Base-by-base conservation (phyloP, 768 basidiomycete genomes). In the Psilocybe sp. region DNA sequence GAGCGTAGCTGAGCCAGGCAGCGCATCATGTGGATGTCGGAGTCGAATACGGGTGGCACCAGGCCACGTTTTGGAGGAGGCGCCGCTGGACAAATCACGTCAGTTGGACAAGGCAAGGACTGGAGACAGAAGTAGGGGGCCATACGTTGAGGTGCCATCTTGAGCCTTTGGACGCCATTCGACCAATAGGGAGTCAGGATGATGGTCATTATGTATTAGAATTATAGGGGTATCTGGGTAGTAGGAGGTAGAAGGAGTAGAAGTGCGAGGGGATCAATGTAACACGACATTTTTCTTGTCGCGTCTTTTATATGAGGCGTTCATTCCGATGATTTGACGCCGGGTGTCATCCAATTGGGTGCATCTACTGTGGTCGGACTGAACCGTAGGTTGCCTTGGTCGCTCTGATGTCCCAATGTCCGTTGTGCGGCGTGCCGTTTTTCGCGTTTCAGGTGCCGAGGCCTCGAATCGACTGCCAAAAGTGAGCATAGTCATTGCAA, bases 141-240 rank as follows among this genome's bases (percentile, higher is more conserved):
- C 81, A 51, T 62, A 87, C 86, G 73, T 59, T 78, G 76, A 8
- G 79, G 66, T 28, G 73, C 79, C 45, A 82, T 61, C 62, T 78
- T 87, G 60, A 91, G 79, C 65, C 78, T 87, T 58, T 89, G 87
- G 49, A 80, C 74, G 47, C 85, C 87, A 59, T 87, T 79, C 32
- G 70, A 67, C 80, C 78, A 85, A 72, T 84, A 85, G 11, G 87
- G 89, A 31, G 81, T 88, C 52, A 90, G 79, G 43, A 81, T 65
- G 55, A 82, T 71, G 6, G 82, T 81, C 82, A 84, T 83, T 56
- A 54, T 42, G 34, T 52, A 31, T 47, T 40, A 40, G 38, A 47
- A 39, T 50, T 35, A 40, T 19, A 34, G 15, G 35, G 19, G 23
- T 16, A 44, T 44, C 35, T 33, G 43, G 43, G 43, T 44, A 44